Evolutionary conservation across 73 alveolate species (phyloP).

Genomic region (Breviolum minutum): DNA sequence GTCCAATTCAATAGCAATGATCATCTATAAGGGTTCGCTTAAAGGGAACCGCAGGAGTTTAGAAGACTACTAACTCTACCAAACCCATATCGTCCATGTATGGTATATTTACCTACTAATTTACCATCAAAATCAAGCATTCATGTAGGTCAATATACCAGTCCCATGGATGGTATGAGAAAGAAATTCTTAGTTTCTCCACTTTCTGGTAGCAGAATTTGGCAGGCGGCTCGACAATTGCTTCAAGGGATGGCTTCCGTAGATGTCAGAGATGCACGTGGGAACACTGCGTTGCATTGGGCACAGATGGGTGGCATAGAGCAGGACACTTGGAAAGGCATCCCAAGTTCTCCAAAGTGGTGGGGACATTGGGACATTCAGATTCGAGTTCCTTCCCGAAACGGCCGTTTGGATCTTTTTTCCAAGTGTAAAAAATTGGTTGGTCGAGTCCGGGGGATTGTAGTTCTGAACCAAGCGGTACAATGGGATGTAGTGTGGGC

Average conservation of each 20-base stretch:
- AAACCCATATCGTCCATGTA: not conserved
- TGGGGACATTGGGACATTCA: not conserved
- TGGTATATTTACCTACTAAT: no score
- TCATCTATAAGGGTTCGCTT: not conserved
- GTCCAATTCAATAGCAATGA: not conserved
- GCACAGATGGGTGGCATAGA: conserved; percentile 82
- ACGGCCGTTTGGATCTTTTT: no score
- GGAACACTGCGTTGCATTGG: conserved; percentile 75
- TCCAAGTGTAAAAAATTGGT: no score
- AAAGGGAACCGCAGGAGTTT: not conserved
- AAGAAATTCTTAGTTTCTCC: not conserved
- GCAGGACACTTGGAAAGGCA: conserved; percentile 26
- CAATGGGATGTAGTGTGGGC: no score
- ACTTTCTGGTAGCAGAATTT: not conserved
- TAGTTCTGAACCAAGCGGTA: no score
- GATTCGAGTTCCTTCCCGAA: not conserved
- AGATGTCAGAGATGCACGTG: conserved; percentile 70
- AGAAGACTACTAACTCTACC: no score
- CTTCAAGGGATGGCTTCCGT: conserved; percentile 75
- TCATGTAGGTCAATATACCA: no score
- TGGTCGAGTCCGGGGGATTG: no score
- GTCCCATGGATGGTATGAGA: no score
- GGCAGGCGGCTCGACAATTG: conserved; percentile 51
- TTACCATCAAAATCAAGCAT: no score
- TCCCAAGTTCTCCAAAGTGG: not conserved